These are phyloP conservation scores for Kazachstania sp. DNA, from an alignment of 1,139 yeast genomes.

Conservation along the genomic window DNA sequence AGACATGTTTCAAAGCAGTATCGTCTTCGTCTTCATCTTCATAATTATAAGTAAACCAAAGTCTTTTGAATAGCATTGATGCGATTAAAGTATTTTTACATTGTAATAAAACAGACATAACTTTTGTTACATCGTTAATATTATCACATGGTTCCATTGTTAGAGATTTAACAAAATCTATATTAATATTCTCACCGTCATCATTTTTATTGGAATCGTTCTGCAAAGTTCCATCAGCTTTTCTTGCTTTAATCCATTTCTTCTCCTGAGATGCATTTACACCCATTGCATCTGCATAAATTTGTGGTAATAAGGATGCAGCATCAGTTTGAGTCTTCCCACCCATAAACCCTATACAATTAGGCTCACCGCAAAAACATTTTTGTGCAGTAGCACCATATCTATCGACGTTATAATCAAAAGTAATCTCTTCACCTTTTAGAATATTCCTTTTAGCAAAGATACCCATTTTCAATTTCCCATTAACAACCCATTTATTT, in stretches of 20 bases:
- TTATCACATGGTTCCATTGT: conserved; percentile 44
- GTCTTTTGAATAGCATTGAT: conserved; percentile 57
- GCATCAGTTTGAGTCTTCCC: conserved; percentile 95
- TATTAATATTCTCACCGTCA: conserved; percentile 51
- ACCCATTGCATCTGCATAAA: conserved; percentile 78
- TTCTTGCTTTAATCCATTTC: conserved; percentile 56
- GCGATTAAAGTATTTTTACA: conserved; percentile 63
- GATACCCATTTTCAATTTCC: conserved; percentile 86
- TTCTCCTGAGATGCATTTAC: conserved; percentile 55
- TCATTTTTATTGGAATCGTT: conserved; percentile 43
- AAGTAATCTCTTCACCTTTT: conserved; percentile 87
- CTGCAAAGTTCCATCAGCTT: conserved; percentile 33
- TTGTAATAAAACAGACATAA: conserved; percentile 76
- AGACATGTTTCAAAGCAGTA: conserved; percentile 32
- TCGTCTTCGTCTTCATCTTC: conserved; percentile 21
- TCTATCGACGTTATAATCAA: conserved; percentile 92
- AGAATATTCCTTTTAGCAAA: conserved; percentile 69
- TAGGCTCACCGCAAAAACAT: conserved; percentile 88
- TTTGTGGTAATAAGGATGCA: conserved; percentile 73
- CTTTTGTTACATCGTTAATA: conserved; percentile 60
- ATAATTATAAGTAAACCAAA: conserved; percentile 41
- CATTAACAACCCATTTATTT: conserved; percentile 95
- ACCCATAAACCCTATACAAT: conserved; percentile 88
- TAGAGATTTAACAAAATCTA: conserved; percentile 54
- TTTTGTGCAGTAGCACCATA: conserved; percentile 93